Evolutionary conservation across 108 stramenopile species (phyloP).

Genomic region (Fistulifera solaris): DNA sequence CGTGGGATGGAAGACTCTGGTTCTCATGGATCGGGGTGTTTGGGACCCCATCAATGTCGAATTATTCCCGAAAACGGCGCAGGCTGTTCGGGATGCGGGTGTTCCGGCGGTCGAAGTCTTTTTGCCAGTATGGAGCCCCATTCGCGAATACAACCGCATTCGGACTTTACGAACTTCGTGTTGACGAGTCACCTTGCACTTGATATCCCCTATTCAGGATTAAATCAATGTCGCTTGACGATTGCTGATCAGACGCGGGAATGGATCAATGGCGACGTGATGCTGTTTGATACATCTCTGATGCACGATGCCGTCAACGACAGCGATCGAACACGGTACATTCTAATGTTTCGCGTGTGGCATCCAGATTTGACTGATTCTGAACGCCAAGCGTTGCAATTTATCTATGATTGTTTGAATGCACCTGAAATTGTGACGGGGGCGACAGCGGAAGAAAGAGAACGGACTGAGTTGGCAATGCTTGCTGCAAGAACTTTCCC

Average conservation of each 20-base stretch:
- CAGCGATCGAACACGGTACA: slow-evolving; percentile 68
- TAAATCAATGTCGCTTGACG: slow-evolving; percentile 65
- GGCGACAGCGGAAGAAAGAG: slow-evolving; percentile 31
- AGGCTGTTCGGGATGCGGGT: slow-evolving; percentile 51
- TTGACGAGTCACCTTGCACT: slow-evolving; percentile 82
- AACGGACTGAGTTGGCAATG: slow-evolving; percentile 36
- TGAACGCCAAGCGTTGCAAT: slow-evolving; percentile 81
- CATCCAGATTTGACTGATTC: slow-evolving; percentile 81
- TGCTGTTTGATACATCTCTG: slow-evolving; percentile 81
- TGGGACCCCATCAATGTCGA: slow-evolving; percentile 79
- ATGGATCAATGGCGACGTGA: slow-evolving; percentile 77
- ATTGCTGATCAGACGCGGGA: slow-evolving; percentile 68
- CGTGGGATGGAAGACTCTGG: slow-evolving; percentile 86
- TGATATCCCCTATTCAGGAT: slow-evolving; percentile 65
- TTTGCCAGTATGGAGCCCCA: slow-evolving; percentile 81
- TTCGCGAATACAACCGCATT: slow-evolving; percentile 41
- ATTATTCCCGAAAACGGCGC: slow-evolving; percentile 72
- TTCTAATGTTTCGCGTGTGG: slow-evolving; percentile 87
- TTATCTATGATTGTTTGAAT: slow-evolving; percentile 78
- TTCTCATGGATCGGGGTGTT: slow-evolving; percentile 81
- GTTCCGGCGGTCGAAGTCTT: slow-evolving; percentile 82
- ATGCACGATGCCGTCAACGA: slow-evolving; percentile 89
- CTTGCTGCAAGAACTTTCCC: slow-evolving; percentile 13
- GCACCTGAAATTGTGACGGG: slow-evolving; percentile 48
- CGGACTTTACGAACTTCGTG: slow-evolving; percentile 86